Base-by-base conservation (phyloP, 2,329 filamentous ascomycete species). In the Berkeleyomyces basicola region DNA sequence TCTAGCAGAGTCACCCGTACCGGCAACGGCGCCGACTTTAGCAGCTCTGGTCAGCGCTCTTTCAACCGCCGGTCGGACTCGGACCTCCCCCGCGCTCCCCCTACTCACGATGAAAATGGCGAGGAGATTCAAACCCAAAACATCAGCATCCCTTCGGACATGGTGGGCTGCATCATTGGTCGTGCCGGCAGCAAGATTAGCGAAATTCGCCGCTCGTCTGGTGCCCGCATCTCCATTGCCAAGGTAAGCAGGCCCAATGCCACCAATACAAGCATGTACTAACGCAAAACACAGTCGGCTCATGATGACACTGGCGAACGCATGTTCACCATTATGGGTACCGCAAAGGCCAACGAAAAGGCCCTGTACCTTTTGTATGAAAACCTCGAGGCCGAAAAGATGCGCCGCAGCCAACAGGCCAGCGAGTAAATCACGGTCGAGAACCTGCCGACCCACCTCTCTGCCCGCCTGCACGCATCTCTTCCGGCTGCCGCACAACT, bases 301-400 rank as follows among this genome's bases (percentile, higher is more conserved):
- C 93, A 99, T 71, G 93, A 99, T 69, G 93, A 97, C 68, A 95
- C 90, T 65, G 93, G 93, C 68, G 93, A 99, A 81, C 86, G 93
- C 70, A 99, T 99, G 93, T 99, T 99, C 78, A 99, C 93, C 71
- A 99, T 99, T 73, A 96, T 95, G 82, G 93, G 93, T 68, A 95
- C 88, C 65, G 86, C 89, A 65, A 87, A 86, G 76, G 90, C 90
- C 67, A 99, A 99, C 70, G 93, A 99, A 76, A 92, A 90, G 69
- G 93, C 93, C 3, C 80, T 99, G 37, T 96, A 96, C 75, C 84
- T 99, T 61, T 80, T 99, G 67, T 99, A 99, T 73, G 93, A 99
- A 80, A 99, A 99, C 75, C 67, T 99, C 60, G 93, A 99, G 78
- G 92, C 91, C 14, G 93, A 99, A 79, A 99, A 99, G 83, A 95